A percentile compares a stretch with the other conserved stretches of the same genome.
Conservation (phyloP, 2,329 filamentous ascomycete genomes). For the Eutypella sp. region DNA sequence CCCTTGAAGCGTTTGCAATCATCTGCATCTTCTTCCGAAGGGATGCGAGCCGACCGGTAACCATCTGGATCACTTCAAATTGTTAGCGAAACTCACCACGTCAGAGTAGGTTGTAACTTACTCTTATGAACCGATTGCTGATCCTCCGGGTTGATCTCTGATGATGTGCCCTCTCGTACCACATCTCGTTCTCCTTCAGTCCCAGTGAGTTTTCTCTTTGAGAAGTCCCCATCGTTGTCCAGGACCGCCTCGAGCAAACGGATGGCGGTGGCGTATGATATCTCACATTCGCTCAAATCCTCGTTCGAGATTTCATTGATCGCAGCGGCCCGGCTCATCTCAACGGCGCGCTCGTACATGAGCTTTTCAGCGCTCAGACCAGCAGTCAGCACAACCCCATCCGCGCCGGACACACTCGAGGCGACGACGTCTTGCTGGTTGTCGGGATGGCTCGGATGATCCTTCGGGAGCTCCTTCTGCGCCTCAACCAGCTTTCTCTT, state of each 20-base stretch:
- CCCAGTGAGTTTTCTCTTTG: slow-evolving; percentile 32
- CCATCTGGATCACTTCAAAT: slow-evolving; percentile 56
- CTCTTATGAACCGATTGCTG: slow-evolving; percentile 68
- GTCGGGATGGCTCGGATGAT: slow-evolving; percentile 80
- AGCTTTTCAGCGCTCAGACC: slow-evolving; percentile 93
- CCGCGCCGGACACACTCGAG: slow-evolving; percentile 59
- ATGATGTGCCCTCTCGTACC: slow-evolving; percentile 40
- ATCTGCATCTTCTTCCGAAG: slow-evolving; percentile 58
- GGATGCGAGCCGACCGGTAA: slow-evolving; percentile 47
- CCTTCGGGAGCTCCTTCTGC: slow-evolving; percentile 74
- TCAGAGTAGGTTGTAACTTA: slow-evolving; percentile 38
- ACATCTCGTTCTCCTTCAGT: slow-evolving; percentile 38
- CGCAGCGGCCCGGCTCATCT: slow-evolving; percentile 92
- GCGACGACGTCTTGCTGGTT: slow-evolving; percentile 63
- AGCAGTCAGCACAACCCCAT: slow-evolving; percentile 77
- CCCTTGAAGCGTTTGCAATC: slow-evolving; percentile 54
- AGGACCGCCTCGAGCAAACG: slow-evolving; percentile 92
- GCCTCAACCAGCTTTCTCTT: slow-evolving; percentile 80
- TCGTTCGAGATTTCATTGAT: slow-evolving; percentile 94
- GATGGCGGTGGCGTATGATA: slow-evolving; percentile 89
- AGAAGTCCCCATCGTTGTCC: slow-evolving; percentile 67
- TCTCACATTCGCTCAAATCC: slow-evolving; percentile 80
- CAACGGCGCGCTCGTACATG: slow-evolving; percentile 95
- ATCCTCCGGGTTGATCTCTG: slow-evolving; percentile 61
- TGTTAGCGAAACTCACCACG: slow-evolving; percentile 18